Evolutionary conservation across 2,329 filamentous ascomycete species (phyloP).

Genomic region (Alternaria brassicicola): DNA sequence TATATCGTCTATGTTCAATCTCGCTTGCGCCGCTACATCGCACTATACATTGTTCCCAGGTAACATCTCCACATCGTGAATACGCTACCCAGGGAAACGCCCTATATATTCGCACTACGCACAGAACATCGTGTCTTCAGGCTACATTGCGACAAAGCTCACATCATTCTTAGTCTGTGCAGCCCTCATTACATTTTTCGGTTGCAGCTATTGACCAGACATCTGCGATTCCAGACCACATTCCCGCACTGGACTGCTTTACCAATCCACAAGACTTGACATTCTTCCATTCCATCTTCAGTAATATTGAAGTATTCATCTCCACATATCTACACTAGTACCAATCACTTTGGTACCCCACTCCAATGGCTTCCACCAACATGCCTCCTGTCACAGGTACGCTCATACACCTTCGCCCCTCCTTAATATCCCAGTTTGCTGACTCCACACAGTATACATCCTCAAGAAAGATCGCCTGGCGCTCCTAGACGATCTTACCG

Average conservation of each 20-base stretch:
- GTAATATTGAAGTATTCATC: background rate
- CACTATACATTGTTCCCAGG: background rate
- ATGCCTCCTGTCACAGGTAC: background rate
- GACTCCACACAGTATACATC: background rate
- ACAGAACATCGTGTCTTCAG: rapidly evolving
- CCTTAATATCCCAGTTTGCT: background rate
- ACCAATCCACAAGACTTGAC: background rate
- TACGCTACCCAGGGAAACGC: background rate
- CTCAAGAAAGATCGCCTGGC: background rate
- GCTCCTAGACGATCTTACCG: background rate
- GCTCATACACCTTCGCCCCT: background rate
- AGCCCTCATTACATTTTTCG: no score
- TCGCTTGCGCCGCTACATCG: background rate
- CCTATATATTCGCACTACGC: background rate
- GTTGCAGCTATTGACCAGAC: no score
- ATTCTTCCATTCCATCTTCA: background rate
- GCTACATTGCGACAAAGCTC: background rate
- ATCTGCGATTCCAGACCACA: no score
- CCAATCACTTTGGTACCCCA: background rate
- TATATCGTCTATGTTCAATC: no score
- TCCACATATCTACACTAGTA: rapidly evolving
- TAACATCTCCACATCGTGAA: background rate
- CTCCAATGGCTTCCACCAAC: background rate
- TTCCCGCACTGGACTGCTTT: background rate
- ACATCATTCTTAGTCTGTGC: background rate